phyloP scores from a whole-genome alignment of 2,329 filamentous ascomycete genomes.

The Teratosphaeria destructans region DNA sequence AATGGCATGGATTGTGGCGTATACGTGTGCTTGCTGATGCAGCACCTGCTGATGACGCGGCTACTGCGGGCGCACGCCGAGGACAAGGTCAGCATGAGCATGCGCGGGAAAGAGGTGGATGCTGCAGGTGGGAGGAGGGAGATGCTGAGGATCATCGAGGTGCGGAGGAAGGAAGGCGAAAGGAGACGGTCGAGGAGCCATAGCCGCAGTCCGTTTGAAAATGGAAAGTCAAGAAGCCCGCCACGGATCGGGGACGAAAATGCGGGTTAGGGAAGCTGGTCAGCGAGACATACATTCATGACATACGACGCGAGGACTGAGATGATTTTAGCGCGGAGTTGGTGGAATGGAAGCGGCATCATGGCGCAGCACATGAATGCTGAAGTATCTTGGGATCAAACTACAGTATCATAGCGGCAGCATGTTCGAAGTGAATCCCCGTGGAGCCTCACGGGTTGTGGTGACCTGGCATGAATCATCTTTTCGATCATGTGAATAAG shows the following conservation, averaged over 20 bases:
- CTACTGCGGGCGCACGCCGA: slow-evolving; percentile 68
- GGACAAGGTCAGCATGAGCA: slow-evolving; percentile 89
- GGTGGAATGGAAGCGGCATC: background rate
- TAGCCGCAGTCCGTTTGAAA: slow-evolving; percentile 10
- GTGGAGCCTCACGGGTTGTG: background rate
- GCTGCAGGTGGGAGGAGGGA: slow-evolving; percentile 72
- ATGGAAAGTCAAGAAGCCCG: slow-evolving; percentile 16
- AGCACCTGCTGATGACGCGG: slow-evolving; percentile 77
- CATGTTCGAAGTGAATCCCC: background rate
- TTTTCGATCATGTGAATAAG: background rate
- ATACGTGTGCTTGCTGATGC: slow-evolving; percentile 92
- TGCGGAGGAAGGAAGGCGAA: slow-evolving; percentile 76
- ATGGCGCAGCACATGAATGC: background rate
- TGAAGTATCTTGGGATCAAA: background rate
- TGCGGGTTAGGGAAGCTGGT: slow-evolving; percentile 2
- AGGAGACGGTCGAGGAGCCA: slow-evolving; percentile 54
- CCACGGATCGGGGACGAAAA: slow-evolving; percentile 22
- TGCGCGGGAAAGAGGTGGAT: slow-evolving; percentile 76
- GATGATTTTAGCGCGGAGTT: background rate
- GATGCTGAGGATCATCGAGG: slow-evolving; percentile 83
- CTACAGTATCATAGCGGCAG: background rate
- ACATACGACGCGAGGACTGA: background rate
- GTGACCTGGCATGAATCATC: background rate
- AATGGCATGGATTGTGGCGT: slow-evolving; percentile 92
- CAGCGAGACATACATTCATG: background rate